Evolutionary conservation across 768 basidiomycete species (phyloP), one percentile per base, ranked within the genome.

Genomic region (Plicaturopsis crispa): DNA sequence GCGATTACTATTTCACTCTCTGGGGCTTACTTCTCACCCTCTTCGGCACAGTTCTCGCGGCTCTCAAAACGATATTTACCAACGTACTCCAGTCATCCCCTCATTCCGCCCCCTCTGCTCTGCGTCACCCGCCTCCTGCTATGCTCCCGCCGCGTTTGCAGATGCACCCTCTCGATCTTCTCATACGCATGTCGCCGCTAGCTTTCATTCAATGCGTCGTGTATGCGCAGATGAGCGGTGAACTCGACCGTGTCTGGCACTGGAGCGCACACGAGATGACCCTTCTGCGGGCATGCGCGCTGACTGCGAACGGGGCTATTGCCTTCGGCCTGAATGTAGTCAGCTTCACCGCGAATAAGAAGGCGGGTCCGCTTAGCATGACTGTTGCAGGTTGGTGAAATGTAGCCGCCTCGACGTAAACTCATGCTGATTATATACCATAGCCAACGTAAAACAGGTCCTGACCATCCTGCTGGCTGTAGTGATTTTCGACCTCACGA

Each of bases 311-410:
- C 49, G 94, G 92, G 0, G 54, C 68, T 11, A 78, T 98, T 51
- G 96, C 96, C 3, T 97, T 96, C 52, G 84, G 79, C 11, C 66
- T 99, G 36, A 99, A 98, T 50, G 78, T 97, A 2, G 87, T 96
- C 40, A 88, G 84, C 55, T 96, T 99, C 53, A 87, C 86, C 28
- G 88, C 96, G n/a, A 99, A 98, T 63, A 82, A 83, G 59, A 80
- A 84, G 54, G 81, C 89, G 0, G 91, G 92, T 2, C 81, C 91
- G 10, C 55, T 94, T 46, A 84, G 82, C 33, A 94, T 93, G 85
- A 88, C 84, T 7, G 90, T 94, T 33, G 87, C 89, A 43, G 84
- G 83, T 86, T 43, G 39, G 77, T 66, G n/a, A n/a, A n/a, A n/a
- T n/a, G n/a, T n/a, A n/a, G n/a, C n/a, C n/a, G n/a, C n/a, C n/a